Evolutionary conservation across 73 alveolate genomes (phyloP), one percentile per base, ranked within the genome.

Genomic region (Tetrahymena malaccensis): DNA sequence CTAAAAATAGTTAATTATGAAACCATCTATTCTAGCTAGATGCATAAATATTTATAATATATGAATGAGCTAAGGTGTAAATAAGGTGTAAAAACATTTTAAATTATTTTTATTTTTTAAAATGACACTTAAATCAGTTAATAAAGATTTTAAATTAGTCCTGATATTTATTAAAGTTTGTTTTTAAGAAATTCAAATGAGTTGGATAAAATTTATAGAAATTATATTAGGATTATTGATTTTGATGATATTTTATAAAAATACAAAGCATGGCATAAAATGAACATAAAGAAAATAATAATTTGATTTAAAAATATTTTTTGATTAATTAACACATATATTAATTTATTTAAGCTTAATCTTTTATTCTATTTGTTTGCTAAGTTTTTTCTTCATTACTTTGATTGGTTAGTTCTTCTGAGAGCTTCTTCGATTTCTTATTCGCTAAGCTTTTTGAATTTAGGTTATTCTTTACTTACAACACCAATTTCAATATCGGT

Each of bases 401-500:
- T 70, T 70, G 89, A n/a, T 70, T 70, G 89, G 43, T 70, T 70
- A 22, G 89, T 70, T 70, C 89, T 70, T 70, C 89, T 70, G 11
- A 70, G 89, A 70, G 89, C 89, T 70, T 70, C 89, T 70, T 96
- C 97, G 27, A 96, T 94, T 94, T 96, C 96, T 94, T 96, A 93
- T 35, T 94, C 84, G 21, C 84, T 85, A 34, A 96, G 57, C 94
- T 94, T 94, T 50, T 93, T 43, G 94, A 96, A 94, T 33, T 94
- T 89, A 21, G 93, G 96, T 33, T 96, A 96, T 50, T 96, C 98
- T 33, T 95, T 94, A 25, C 98, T 98, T 25, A 98, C 99, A 55
- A 98, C 96, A 12, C 99, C 99, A 43, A 98, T 96, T 95, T 98
- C 99, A 96, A 98, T 98, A 93, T 98, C 99, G 44, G 98, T 97